These are phyloP conservation scores for Porphyrellus cyaneotinctus DNA, from an alignment of 768 basidiomycete genomes.

Conservation along the genomic window DNA sequence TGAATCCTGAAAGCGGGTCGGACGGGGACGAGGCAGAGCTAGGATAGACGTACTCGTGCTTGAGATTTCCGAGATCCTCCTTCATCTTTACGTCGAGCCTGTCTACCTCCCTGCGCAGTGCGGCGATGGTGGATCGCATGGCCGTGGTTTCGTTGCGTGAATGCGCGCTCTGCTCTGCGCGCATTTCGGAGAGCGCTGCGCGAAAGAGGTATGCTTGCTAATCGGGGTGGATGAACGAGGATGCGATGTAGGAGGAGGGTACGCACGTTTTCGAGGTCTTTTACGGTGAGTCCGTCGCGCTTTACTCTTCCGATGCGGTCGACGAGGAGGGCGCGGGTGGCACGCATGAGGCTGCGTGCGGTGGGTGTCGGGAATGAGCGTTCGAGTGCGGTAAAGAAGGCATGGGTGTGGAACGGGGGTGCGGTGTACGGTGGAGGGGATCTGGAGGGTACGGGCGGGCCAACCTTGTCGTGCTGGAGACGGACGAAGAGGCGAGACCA, in stretches of 20 bases:
- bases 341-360: constrained; percentile 78
- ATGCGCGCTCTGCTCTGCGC: constrained; percentile 78
- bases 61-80: constrained; percentile 82
- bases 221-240: background rate
- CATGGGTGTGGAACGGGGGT: constrained; percentile 82
- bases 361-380: constrained; percentile 69
- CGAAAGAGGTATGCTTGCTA: constrained; percentile 96
- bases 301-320: constrained; percentile 70
- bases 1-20: constrained; percentile 62
- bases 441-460: constrained; percentile 17
- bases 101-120: constrained; percentile 84
- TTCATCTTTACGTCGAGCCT: constrained; percentile 85
- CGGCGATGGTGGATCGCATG: constrained; percentile 72
- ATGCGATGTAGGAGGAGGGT: background rate
- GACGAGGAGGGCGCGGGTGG: constrained; percentile 73
- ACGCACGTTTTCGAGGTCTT: constrained; percentile 81
- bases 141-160: constrained; percentile 81
- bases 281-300: constrained; percentile 64
- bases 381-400: constrained; percentile 68
- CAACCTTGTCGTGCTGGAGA: constrained; percentile 14
- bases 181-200: constrained; percentile 86
- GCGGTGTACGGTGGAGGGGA: constrained; percentile 42
- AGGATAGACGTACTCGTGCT: constrained; percentile 74
- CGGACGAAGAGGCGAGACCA: constrained; percentile 14
- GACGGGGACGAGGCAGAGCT: background rate